Evolutionary conservation across 257 asterid species (phyloP), one percentile per base, ranked within the genome.

Genomic region (Solanum lycopersicoides): DNA sequence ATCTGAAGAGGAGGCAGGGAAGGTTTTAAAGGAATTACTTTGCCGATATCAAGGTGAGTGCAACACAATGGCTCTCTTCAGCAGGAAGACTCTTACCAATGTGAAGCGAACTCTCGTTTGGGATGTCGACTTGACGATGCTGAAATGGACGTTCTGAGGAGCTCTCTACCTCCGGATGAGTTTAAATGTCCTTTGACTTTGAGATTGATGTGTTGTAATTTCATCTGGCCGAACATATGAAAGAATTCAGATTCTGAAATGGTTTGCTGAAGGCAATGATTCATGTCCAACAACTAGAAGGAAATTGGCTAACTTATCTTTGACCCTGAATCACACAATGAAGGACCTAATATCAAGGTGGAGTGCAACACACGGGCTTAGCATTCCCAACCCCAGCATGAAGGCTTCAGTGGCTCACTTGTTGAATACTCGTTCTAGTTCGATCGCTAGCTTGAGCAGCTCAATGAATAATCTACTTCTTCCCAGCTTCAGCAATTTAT

Each of bases 221-320:
- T 95, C 96, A 30, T 94, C 97, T 21, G 94, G 96, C 9, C 98
- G 94, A 90, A 96, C 99, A 35, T 97, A 94, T 72, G 99, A 97
- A 92, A 91, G 98, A 90, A 93, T 94, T 89, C 93, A 97, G 92
- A 94, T 97, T 12, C 98, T 95, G 88, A 97, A 97, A 88, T 97
- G 99, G 99, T 97, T 97, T 87, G 82, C 91, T 83, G 98, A 97
- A 75, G 98, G 99, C 84, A 98, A 97, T 85, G 94, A 93, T 86
- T 96, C 98, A 28, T 97, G 99, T 50, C 99, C 99, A 34, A 93
- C 92, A 90, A 96, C 98, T 87, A 98, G 94, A 83, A 99, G 94
- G 92, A 96, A 97, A 87, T 96, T 97, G 85, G 88, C 94, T 47
- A 97, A 96, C 92, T 95, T 96, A 86, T 93, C 91, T 83, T 91